Evolutionary conservation across 2,329 filamentous ascomycete species (phyloP).

Genomic region (Thelonectria blattea): DNA sequence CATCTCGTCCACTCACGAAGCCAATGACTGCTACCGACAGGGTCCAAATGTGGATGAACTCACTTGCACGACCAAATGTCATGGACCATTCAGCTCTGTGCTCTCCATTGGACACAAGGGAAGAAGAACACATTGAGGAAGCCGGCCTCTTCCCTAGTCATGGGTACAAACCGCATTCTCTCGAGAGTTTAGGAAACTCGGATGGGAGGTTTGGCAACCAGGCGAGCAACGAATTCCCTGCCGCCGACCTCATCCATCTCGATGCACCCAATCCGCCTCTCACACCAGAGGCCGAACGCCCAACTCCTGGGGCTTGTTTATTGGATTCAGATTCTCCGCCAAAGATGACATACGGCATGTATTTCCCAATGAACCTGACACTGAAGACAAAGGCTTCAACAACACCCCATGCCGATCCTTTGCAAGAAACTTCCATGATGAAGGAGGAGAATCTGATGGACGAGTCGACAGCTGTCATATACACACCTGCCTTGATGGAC

Average conservation of each 20-base stretch:
- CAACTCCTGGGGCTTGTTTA: neutral
- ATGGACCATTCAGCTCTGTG: neutral
- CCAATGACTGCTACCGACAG: neutral
- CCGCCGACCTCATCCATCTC: neutral
- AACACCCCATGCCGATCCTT: neutral
- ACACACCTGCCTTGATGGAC: constrained; percentile 27
- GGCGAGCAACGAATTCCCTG: neutral
- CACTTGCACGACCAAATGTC: neutral
- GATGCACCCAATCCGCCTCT: neutral
- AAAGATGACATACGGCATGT: constrained; percentile 12
- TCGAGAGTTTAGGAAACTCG: no score
- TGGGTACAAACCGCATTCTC: no score
- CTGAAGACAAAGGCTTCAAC: neutral
- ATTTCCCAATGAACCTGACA: neutral
- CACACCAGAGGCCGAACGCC: neutral
- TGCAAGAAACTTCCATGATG: neutral
- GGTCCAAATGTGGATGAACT: neutral
- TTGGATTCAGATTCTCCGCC: constrained; percentile 18
- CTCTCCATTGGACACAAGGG: neutral
- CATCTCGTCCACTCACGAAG: neutral
- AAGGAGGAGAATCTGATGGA: constrained; percentile 26
- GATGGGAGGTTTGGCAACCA: neutral
- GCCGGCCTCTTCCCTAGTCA: no score
- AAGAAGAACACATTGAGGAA: neutral
- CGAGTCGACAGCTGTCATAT: constrained; percentile 14